phyloP scores from a whole-genome alignment of 371 early-diverging fungal species.

The Cokeromyces recurvatus region DNA sequence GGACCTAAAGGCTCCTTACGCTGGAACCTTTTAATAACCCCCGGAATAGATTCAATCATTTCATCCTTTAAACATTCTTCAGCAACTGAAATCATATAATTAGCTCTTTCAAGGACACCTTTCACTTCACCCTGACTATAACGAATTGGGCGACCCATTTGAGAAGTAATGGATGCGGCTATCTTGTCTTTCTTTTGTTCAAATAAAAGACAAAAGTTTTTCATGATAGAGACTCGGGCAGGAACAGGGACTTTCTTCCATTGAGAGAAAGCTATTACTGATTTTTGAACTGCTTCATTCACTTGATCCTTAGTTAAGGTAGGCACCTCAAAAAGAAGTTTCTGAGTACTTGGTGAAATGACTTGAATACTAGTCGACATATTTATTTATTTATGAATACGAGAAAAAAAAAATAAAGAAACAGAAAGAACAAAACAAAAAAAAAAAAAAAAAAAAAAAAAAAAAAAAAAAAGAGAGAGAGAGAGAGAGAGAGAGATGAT shows the following conservation, averaged over 20 bases:
- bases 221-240: constrained; percentile 51
- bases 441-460: no score
- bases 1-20: constrained; percentile 67
- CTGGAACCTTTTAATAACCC: constrained; percentile 55
- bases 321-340: constrained; percentile 22
- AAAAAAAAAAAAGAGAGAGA: no score
- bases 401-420: neutral
- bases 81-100: constrained; percentile 73
- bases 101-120: constrained; percentile 68
- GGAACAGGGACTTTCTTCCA: constrained; percentile 55
- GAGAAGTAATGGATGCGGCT: constrained; percentile 55
- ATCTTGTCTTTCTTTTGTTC: constrained; percentile 57
- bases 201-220: constrained; percentile 55
- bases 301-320: constrained; percentile 38
- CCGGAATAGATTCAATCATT: constrained; percentile 34
- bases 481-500: neutral
- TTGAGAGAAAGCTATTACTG: constrained; percentile 36
- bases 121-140: constrained; percentile 71
- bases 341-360: constrained; percentile 34
- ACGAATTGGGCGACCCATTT: constrained; percentile 77
- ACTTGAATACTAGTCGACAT: constrained; percentile 19
- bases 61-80: constrained; percentile 59
- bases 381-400: neutral
- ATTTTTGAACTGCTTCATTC: constrained; percentile 38
- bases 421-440: neutral